These are phyloP conservation scores for Pichia gijzeniarum DNA, from an alignment of 805 yeast species.

Conservation along the genomic window DNA sequence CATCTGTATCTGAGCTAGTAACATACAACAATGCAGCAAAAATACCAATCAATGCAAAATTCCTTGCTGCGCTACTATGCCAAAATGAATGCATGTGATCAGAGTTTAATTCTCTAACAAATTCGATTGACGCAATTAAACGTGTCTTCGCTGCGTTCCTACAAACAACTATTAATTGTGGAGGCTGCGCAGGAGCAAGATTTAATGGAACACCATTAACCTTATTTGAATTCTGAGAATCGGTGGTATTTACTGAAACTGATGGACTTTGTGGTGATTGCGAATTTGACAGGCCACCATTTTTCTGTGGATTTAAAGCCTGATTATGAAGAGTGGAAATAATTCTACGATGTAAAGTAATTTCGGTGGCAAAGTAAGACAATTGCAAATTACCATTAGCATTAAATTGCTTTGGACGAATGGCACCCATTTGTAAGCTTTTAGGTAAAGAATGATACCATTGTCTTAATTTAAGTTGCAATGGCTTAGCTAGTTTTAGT, in stretches of 20 bases:
- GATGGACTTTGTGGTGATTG: not conserved
- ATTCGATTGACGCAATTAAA: conserved; percentile 73
- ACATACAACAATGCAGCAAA: conserved; percentile 78
- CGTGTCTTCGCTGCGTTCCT: conserved; percentile 82
- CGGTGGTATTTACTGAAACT: not conserved
- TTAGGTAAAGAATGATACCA: conserved; percentile 74
- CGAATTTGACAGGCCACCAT: not conserved
- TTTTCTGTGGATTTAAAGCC: conserved; percentile 6
- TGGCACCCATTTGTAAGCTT: conserved; percentile 55
- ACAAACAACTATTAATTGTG: conserved; percentile 62
- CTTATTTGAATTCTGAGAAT: not conserved
- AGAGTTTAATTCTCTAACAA: conserved; percentile 64
- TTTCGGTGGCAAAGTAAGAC: conserved; percentile 85
- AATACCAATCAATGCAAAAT: conserved; percentile 76
- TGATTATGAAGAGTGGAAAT: conserved; percentile 44
- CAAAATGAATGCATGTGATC: conserved; percentile 87
- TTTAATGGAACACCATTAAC: not conserved
- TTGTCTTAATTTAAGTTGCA: conserved; percentile 60
- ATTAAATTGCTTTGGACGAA: conserved; percentile 55
- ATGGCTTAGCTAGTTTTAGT: conserved; percentile 70
- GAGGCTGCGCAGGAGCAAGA: conserved; percentile 29
- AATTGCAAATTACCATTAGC: conserved; percentile 75
- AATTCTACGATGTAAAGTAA: conserved; percentile 76
- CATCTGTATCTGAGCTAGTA: conserved; percentile 57
- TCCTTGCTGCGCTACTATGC: conserved; percentile 77